Percentiles rank a stretch among this genome's conserved stretches.
These are phyloP conservation scores for Lithospermum erythrorhizon DNA, from an alignment of 257 asterid genomes.

Conservation along the genomic window DNA sequence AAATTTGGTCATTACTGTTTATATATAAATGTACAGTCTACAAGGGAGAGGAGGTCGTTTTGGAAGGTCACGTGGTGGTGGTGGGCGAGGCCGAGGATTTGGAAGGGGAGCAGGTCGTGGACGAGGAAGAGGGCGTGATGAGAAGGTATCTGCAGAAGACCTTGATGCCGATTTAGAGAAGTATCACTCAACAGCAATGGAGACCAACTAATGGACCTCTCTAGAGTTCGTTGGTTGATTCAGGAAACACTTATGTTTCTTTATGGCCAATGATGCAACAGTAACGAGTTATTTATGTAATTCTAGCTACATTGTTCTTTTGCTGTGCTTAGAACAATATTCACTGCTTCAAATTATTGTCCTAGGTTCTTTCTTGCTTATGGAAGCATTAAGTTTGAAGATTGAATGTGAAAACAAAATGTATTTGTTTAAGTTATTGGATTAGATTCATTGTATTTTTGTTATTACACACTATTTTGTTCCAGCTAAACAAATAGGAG, in stretches of 20 bases:
- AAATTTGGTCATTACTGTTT: neutral
- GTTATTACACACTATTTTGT: no score
- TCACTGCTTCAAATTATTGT: no score
- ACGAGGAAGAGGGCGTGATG: slow-evolving; percentile 40
- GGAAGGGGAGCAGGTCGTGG: slow-evolving; percentile 31
- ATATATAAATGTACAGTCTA: slow-evolving; percentile 10
- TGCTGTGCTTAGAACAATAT: neutral
- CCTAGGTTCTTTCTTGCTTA: no score
- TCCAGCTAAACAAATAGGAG: no score
- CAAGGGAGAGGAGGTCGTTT: no score
- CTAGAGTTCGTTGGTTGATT: neutral
- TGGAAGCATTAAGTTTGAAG: no score
- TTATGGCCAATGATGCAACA: slow-evolving; percentile 6
- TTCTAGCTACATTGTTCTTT: neutral
- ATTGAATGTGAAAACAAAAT: no score
- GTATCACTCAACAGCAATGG: slow-evolving; percentile 51
- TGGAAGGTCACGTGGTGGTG: slow-evolving; percentile 27
- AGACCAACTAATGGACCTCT: slow-evolving; percentile 22
- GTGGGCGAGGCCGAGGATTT: slow-evolving; percentile 35
- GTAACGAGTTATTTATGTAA: neutral
- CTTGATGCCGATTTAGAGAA: slow-evolving; percentile 64
- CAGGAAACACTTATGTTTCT: slow-evolving; percentile 3
- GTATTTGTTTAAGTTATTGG: no score
- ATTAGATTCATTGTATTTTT: no score
- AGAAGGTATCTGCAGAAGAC: slow-evolving; percentile 55